Evolutionary conservation across 2,329 filamentous ascomycete species (phyloP).

Genomic region (Colletotrichum euphorbiae): DNA sequence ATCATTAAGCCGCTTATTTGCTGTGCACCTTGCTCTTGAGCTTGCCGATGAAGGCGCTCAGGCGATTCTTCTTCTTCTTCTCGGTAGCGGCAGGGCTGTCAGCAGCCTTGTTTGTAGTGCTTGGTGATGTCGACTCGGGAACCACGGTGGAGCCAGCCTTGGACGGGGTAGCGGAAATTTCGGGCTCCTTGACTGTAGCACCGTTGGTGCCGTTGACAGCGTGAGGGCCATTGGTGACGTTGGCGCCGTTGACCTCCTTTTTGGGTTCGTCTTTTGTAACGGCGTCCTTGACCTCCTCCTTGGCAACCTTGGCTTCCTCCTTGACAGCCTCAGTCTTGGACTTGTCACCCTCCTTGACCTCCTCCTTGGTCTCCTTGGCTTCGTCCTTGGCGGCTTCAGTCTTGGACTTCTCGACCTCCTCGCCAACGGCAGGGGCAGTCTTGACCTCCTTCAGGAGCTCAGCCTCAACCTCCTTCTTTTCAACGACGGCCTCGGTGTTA

Average conservation of each 20-base stretch:
- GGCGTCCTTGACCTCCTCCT: conserved; percentile 39
- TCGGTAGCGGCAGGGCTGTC: conserved; percentile 49
- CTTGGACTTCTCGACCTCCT: conserved; percentile 44
- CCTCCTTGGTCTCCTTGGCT: conserved; percentile 39
- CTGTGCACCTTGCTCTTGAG: conserved; percentile 60
- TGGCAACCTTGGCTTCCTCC: conserved; percentile 39
- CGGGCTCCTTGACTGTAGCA: conserved; percentile 36
- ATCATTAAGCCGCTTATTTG: conserved; percentile 34
- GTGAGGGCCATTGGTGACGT: conserved; percentile 32
- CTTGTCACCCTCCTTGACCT: conserved; percentile 38
- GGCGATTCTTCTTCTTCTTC: conserved; percentile 75
- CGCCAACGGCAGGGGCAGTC: conserved; percentile 50
- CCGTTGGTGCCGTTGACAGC: conserved; percentile 37
- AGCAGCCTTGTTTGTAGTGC: conserved; percentile 46
- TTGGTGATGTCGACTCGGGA: conserved; percentile 40
- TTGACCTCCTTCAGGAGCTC: conserved; percentile 77
- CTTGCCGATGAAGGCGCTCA: conserved; percentile 72
- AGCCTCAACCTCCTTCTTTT: conserved; percentile 80
- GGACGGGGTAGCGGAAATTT: conserved; percentile 34
- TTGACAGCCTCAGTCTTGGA: conserved; percentile 39
- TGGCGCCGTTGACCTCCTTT: conserved; percentile 23
- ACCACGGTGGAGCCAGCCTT: conserved; percentile 38
- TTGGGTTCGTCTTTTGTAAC: conserved; percentile 34
- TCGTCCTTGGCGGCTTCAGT: conserved; percentile 44
- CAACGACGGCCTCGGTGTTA: conserved; percentile 74